A percentile compares a stretch with the other conserved stretches of the same genome.
These are phyloP conservation scores for Brassica juncea DNA, from an alignment of 345 rosid genomes.

Conservation along the genomic window DNA sequence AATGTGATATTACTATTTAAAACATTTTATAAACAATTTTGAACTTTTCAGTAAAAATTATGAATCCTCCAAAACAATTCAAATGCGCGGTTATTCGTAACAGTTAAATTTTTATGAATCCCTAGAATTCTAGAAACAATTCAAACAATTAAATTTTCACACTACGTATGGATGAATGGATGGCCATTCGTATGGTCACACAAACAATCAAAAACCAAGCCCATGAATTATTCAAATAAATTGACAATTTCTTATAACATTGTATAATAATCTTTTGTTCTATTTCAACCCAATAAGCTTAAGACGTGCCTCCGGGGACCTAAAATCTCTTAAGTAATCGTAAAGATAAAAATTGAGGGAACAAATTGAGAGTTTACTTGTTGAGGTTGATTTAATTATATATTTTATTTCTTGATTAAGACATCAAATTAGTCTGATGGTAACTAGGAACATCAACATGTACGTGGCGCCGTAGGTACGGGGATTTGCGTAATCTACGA, in stretches of 20 bases:
- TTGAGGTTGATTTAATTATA: conserved; percentile 7
- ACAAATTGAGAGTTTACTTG: conserved; percentile 17
- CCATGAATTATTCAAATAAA: conserved; percentile 24
- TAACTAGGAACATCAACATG: conserved; percentile 19
- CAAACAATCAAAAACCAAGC: conserved; percentile 15
- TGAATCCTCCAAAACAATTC: no score
- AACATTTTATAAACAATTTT: no score
- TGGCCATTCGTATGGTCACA: conserved; percentile 16
- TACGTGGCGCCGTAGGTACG: conserved; percentile 37
- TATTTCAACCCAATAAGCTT: not conserved
- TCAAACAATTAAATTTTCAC: not conserved
- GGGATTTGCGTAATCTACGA: conserved; percentile 38
- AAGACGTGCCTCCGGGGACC: conserved; percentile 8
- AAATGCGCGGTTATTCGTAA: no score
- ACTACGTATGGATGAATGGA: not conserved
- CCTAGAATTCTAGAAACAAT: no score
- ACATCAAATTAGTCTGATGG: conserved; percentile 7
- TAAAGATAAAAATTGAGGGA: not conserved
- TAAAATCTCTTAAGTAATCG: not conserved
- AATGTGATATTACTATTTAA: no score
- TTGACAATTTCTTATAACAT: not conserved
- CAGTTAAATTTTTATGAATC: no score
- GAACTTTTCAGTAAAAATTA: no score
- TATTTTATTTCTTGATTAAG: not conserved
- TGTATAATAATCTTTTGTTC: not conserved